Base-by-base conservation (phyloP, 1,139 yeast genomes). In the Taphrina wiesneri region DNA sequence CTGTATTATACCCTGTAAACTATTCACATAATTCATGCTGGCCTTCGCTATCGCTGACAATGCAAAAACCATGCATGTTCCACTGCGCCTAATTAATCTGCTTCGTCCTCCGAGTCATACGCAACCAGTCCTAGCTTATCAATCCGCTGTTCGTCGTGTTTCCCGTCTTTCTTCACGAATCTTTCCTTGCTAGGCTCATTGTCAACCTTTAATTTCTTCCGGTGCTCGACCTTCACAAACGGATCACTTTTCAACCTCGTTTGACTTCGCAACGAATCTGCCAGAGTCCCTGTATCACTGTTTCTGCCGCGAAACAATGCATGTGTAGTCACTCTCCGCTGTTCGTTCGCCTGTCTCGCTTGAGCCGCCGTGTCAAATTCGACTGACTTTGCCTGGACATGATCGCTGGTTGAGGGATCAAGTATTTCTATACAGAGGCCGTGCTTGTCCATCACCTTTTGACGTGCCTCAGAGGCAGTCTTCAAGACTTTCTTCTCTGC, bases 401-500 rank as follows among this genome's bases (percentile, higher is more conserved):
- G 45, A 17, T 52, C 56, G 7, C 56, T 19, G 3, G 45, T 3
- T 6, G 25, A 7, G 1, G 28, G 56, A 19, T 34, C 56, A 5
- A 52, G 45, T 9, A 52, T 11, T 11, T 15, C 3, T n/a, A 52
- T 13, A 2, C 56, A 26, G 36, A 52, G 21, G 9, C 45, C 56
- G 21, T 52, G 45, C 13, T 17, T 19, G 28, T 34, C 45, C 15
- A 9, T 5, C 15, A 52, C 26, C 15, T 6, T 28, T 19, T 17
- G 56, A 11, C 45, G 41, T 7, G 41, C 56, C 2, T 52, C 36
- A 1, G n/a, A 13, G 25, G 56, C 41, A 9, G 15, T 28, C 45
- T 28, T 25, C 34, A 54, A 41, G 2, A 3, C 41, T 23, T 56
- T 65, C 61, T 66, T 64, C 32, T 60, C 59, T 15, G 66, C 64